phyloP scores from a whole-genome alignment of 176 grass and related monocot species.

The Tillandsia leiboldiana region DNA sequence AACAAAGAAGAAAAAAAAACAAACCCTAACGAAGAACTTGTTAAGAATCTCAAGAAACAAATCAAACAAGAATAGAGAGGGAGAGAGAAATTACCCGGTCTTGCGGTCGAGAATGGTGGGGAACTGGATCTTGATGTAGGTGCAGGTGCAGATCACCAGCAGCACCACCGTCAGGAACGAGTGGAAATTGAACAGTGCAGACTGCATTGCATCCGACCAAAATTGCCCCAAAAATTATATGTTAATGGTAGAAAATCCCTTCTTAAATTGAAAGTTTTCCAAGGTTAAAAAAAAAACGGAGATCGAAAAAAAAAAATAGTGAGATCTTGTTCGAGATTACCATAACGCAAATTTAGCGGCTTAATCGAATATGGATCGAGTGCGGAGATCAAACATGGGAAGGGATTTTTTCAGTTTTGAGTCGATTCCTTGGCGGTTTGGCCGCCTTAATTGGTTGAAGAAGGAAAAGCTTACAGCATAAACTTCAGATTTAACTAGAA shows the following conservation, averaged over 20 bases:
- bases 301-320: too few species aligned
- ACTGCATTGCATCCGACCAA: constrained; percentile 22
- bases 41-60: neutral
- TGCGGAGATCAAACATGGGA: too few species aligned
- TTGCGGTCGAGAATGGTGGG: constrained; percentile 53
- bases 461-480: too few species aligned
- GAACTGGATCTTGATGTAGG: constrained; percentile 86
- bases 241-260: neutral
- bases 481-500: too few species aligned
- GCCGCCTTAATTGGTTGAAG: too few species aligned
- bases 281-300: too few species aligned
- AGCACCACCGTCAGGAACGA: constrained; percentile 75
- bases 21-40: neutral
- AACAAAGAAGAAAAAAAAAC: neutral
- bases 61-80: neutral
- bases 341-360: too few species aligned
- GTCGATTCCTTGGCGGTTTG: too few species aligned
- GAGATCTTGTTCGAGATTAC: too few species aligned
- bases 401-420: too few species aligned
- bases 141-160: constrained; percentile 75
- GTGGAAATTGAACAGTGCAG: constrained; percentile 83
- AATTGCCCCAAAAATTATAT: neutral
- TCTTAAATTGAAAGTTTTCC: too few species aligned
- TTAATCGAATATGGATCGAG: too few species aligned
- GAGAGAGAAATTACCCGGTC: constrained; percentile 38